Evolutionary conservation across 805 yeast species (phyloP), one percentile per base, ranked within the genome.

Genomic region (Saccharomycopsis sp.): DNA sequence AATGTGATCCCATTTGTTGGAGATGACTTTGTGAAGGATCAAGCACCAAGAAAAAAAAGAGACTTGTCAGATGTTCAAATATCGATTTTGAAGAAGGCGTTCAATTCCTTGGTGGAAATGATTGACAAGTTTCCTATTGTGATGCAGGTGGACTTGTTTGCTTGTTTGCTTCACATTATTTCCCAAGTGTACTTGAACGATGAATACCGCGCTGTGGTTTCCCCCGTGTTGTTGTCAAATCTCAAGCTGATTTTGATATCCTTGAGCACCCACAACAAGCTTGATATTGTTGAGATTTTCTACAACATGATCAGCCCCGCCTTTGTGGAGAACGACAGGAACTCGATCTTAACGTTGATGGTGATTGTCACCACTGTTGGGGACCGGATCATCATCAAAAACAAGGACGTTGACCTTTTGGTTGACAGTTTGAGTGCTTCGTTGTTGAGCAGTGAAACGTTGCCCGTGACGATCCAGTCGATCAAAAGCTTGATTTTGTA

Each of bases 71-170:
- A 52, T 0, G 47, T 40, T 0, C 73, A 73, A 46, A 48, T 70
- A 13, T 40, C 58, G 3, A 52, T 74, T 26, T 59, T 75, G 46
- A 75, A 66, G 53, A 71, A 65, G 42, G 63, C 70, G 4, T 72
- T 73, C 42, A 62, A 60, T 12, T 65, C 71, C 1, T 61, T 83
- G 17, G 72, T 77, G n/a, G 73, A 64, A 5, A 80, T 83, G 77
- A 67, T 77, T 17, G 67, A 66, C 12, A 63, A 62, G 25, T 77
- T 88, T 50, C 89, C 94, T 0, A 73, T 67, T 19, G 67, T 80
- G 15, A 80, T 85, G 34, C 74, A 74, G 49, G 58, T 65, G 9
- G 97, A 89, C 55, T 60, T 89, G 21, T 75, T 74, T 53, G 70
- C 88, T 0, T 79, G 94, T 51, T 52, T 82, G 30, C 58, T 88